These are phyloP conservation scores for Pseudofabraea citricarpa DNA, from an alignment of 2,329 filamentous ascomycete genomes.

Conservation along the genomic window DNA sequence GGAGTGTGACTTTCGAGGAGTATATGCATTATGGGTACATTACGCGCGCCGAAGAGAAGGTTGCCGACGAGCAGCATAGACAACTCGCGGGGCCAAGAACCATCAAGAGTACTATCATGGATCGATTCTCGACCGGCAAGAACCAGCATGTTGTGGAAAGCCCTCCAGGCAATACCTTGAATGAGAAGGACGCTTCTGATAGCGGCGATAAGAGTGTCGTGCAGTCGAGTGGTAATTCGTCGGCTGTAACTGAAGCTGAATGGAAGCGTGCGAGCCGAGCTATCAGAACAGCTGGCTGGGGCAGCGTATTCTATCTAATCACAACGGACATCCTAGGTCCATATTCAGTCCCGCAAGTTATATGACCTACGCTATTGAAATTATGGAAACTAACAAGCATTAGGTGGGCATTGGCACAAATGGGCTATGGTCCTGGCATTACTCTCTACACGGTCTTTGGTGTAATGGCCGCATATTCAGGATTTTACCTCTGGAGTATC, in stretches of 20 bases:
- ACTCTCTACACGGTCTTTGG: slow-evolving; percentile 20
- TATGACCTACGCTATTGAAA: neutral
- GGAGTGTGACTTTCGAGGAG: slow-evolving; percentile 29
- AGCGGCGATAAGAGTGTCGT: neutral
- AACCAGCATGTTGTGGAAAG: slow-evolving; percentile 6
- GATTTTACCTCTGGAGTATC: slow-evolving; percentile 19
- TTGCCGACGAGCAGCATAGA: slow-evolving; percentile 14
- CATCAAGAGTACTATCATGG: slow-evolving; percentile 15
- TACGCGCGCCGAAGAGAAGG: slow-evolving; percentile 28
- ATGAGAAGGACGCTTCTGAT: slow-evolving; percentile 10
- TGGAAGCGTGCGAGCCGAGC: slow-evolving; percentile 42
- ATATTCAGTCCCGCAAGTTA: slow-evolving; percentile 5
- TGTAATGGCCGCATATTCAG: slow-evolving; percentile 19
- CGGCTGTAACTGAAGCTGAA: slow-evolving; percentile 32
- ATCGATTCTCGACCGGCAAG: slow-evolving; percentile 15
- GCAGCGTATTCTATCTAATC: slow-evolving; percentile 34
- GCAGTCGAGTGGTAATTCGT: neutral
- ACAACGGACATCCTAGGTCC: slow-evolving; percentile 21
- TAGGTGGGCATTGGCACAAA: slow-evolving; percentile 32
- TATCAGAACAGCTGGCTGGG: slow-evolving; percentile 39
- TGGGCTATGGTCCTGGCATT: slow-evolving; percentile 19
- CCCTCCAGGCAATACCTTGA: neutral
- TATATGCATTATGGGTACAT: slow-evolving; percentile 30
- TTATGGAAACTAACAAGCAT: slow-evolving; percentile 5
- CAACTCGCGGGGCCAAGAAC: slow-evolving; percentile 12